Percentiles rank a stretch among this genome's conserved stretches.
Evolutionary conservation across 257 asterid genomes (phyloP).

Genomic region (Solanum medicagineum): DNA sequence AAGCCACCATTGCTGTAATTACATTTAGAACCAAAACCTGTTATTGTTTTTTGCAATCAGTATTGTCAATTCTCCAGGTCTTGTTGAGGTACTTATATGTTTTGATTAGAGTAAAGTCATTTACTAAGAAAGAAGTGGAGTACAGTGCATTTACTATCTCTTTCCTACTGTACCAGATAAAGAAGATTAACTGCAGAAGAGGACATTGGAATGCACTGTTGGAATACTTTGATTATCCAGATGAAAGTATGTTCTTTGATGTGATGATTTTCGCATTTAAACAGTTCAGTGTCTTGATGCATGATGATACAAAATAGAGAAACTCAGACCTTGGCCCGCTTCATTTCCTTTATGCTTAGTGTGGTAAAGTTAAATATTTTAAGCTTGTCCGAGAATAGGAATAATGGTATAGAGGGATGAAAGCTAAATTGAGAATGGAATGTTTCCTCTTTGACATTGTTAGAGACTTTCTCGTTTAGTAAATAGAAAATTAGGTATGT

Average conservation of each 20-base stretch:
- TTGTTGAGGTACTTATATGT: not conserved
- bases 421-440: not conserved
- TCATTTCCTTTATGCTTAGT: not conserved
- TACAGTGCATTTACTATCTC: not conserved
- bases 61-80: not conserved
- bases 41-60: not conserved
- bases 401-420: not conserved
- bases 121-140: not conserved
- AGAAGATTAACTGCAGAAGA: slow-evolving; percentile 4
- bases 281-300: not conserved
- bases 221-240: slow-evolving; percentile 52
- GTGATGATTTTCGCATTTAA: not conserved
- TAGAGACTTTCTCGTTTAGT: not conserved
- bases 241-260: slow-evolving; percentile 29
- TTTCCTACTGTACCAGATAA: slow-evolving; percentile 30
- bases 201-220: slow-evolving; percentile 8
- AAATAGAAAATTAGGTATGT: not conserved
- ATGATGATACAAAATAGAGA: not conserved
- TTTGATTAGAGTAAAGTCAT: not conserved
- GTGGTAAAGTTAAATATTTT: not conserved
- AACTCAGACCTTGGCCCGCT: not conserved
- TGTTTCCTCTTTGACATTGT: not conserved
- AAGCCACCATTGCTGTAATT: not conserved
- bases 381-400: not conserved
- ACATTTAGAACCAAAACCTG: not conserved